Percentiles rank a stretch among this genome's conserved stretches.
Evolutionary conservation across 2,329 filamentous ascomycete genomes (phyloP).

Genomic region (Sordariomycetes sp.): DNA sequence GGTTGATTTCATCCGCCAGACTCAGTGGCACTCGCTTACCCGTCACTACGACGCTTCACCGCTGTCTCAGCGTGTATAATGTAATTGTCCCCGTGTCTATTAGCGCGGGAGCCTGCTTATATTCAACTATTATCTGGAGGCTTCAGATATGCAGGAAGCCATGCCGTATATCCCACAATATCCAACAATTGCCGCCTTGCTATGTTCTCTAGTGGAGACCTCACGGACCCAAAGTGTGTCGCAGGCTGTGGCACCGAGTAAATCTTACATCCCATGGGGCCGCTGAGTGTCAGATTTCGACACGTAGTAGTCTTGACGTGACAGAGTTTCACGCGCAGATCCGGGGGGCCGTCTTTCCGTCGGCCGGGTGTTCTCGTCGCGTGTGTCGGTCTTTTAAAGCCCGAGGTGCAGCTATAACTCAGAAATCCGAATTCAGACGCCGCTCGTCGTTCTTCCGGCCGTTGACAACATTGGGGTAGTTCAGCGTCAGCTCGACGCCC

Average conservation of each 20-base stretch:
- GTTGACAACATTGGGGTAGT: constrained; percentile 97
- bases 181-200: too few relatives aligned
- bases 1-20: not conserved
- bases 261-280: too few relatives aligned
- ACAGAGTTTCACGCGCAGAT: too few relatives aligned
- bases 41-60: not conserved
- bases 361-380: not conserved
- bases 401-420: not conserved
- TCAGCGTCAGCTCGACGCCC: constrained; percentile 82
- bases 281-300: too few relatives aligned
- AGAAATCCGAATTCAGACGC: constrained; percentile 25
- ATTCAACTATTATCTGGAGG: too few relatives aligned
- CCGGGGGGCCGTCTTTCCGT: too few relatives aligned
- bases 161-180: not conserved
- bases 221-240: too few relatives aligned
- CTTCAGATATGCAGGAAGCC: not conserved
- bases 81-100: not conserved
- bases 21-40: not conserved
- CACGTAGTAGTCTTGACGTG: too few relatives aligned
- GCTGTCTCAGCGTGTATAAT: not conserved
- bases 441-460: constrained; percentile 57
- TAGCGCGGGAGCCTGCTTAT: not conserved
- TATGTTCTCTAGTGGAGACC: too few relatives aligned
- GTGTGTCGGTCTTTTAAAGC: not conserved
- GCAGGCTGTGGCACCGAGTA: too few relatives aligned